phyloP scores from a whole-genome alignment of 2,329 filamentous ascomycete species.

The Orbilia ellipsospora region DNA sequence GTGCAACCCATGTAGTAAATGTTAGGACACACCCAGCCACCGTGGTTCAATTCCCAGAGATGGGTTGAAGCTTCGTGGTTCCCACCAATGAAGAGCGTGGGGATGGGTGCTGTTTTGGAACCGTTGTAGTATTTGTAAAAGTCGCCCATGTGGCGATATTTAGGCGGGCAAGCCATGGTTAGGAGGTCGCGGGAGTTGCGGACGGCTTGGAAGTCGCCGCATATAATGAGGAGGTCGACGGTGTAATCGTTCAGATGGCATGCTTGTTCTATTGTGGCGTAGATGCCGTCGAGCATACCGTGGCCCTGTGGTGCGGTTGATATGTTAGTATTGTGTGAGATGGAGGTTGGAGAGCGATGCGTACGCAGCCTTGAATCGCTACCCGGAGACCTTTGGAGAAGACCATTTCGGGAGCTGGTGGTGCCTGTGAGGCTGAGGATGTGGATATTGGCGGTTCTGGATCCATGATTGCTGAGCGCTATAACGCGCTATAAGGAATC shows the following conservation, averaged over 20 bases:
- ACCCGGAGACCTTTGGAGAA: slow-evolving; percentile 71
- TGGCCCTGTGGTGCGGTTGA: slow-evolving; percentile 74
- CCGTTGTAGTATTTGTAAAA: slow-evolving; percentile 96
- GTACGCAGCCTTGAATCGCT: slow-evolving; percentile 86
- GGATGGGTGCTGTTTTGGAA: slow-evolving; percentile 78
- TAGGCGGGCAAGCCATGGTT: slow-evolving; percentile 87
- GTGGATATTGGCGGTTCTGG: slow-evolving; percentile 21
- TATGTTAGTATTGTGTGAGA: slow-evolving; percentile 33
- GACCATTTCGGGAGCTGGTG: slow-evolving; percentile 26
- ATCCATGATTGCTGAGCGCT: slow-evolving; percentile 34
- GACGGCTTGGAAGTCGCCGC: slow-evolving; percentile 94
- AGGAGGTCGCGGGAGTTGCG: slow-evolving; percentile 89
- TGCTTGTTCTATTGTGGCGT: slow-evolving; percentile 77
- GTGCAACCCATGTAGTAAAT: slow-evolving; percentile 97
- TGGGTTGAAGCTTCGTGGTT: slow-evolving; percentile 96
- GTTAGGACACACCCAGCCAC: slow-evolving; percentile 94
- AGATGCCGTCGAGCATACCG: slow-evolving; percentile 90
- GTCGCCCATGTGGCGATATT: slow-evolving; percentile 88
- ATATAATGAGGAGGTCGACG: slow-evolving; percentile 91
- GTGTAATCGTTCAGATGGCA: slow-evolving; percentile 68
- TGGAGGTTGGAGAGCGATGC: slow-evolving; percentile 60
- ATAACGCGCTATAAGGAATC: no score
- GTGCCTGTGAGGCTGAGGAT: slow-evolving; percentile 13
- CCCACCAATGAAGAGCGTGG: slow-evolving; percentile 91
- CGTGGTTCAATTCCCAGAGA: slow-evolving; percentile 89